Conservation (phyloP, 2,329 filamentous ascomycete species). For the Xylaria sp. region DNA sequence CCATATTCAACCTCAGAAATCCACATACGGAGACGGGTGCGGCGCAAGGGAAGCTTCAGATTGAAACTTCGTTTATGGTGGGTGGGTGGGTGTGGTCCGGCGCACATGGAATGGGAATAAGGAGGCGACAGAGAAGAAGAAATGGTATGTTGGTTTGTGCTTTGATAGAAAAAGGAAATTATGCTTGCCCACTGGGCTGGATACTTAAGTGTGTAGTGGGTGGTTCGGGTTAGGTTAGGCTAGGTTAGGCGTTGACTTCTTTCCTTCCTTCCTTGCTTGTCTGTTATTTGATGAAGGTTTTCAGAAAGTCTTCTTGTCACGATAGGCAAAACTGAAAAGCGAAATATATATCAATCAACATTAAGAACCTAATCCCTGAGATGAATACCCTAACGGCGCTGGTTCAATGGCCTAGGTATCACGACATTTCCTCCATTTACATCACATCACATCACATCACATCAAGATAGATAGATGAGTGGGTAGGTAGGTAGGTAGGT, state of each 20-base stretch:
- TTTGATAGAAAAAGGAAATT: neutral
- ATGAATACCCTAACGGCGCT: no score
- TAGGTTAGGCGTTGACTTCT: constrained; percentile 2
- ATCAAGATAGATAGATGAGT: neutral
- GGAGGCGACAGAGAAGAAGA: neutral
- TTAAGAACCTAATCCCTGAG: no score
- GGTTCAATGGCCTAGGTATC: no score
- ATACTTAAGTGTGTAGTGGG: neutral
- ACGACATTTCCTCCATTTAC: no score
- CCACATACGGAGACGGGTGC: neutral
- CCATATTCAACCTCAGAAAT: neutral
- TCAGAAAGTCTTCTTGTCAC: neutral
- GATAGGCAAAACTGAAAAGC: no score
- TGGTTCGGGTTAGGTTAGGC: no score
- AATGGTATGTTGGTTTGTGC: neutral
- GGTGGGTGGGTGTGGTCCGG: neutral
- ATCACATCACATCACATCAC: neutral
- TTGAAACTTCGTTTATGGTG: no score
- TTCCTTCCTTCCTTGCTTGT: neutral
- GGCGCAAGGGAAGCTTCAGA: no score
- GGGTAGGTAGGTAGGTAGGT: no score
- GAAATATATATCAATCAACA: no score
- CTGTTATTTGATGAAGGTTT: neutral
- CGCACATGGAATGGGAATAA: neutral
- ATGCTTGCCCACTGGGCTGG: neutral